Percentiles rank a stretch among this genome's conserved stretches.
These are phyloP conservation scores for Lactifluus echinatus DNA, from an alignment of 768 basidiomycete genomes.

Conservation along the genomic window DNA sequence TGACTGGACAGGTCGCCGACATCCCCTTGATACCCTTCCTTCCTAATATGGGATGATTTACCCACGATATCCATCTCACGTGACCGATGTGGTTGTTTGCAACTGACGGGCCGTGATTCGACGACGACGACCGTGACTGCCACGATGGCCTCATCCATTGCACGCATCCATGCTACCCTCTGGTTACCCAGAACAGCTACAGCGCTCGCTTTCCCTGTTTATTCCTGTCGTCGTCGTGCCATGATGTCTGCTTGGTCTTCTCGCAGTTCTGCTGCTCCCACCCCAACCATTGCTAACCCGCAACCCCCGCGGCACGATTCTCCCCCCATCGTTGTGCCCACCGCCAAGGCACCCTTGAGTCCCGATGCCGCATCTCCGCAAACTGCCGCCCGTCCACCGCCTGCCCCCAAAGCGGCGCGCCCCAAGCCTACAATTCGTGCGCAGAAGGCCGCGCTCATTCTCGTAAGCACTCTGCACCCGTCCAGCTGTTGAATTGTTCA, in stretches of 20 bases:
- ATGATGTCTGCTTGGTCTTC: constrained; percentile 60
- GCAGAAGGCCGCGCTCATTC: constrained; percentile 66
- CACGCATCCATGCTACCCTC: constrained; percentile 10
- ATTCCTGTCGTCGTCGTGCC: constrained; percentile 38
- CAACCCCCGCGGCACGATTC: constrained; percentile 32
- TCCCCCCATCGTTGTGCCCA: constrained; percentile 45
- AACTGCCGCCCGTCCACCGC: constrained; percentile 62
- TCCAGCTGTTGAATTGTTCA: too few species aligned
- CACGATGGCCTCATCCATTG: constrained; percentile 6
- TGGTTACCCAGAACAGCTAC: constrained; percentile 8
- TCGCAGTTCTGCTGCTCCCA: constrained; percentile 24
- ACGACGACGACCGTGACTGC: neutral
- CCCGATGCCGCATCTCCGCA: constrained; percentile 62
- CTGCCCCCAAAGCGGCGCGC: constrained; percentile 54
- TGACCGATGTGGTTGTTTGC: too few species aligned
- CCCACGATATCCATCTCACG: neutral
- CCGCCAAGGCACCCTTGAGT: constrained; percentile 36
- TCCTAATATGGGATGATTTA: neutral
- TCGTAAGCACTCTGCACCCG: constrained; percentile 36
- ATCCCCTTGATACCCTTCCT: neutral
- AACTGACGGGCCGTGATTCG: too few species aligned
- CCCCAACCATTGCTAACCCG: constrained; percentile 20
- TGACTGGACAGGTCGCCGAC: neutral
- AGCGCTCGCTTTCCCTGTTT: too few species aligned
- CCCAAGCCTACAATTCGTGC: constrained; percentile 58